Evolutionary conservation across 345 rosid genomes (phyloP).

Genomic region (Microcos paniculata): DNA sequence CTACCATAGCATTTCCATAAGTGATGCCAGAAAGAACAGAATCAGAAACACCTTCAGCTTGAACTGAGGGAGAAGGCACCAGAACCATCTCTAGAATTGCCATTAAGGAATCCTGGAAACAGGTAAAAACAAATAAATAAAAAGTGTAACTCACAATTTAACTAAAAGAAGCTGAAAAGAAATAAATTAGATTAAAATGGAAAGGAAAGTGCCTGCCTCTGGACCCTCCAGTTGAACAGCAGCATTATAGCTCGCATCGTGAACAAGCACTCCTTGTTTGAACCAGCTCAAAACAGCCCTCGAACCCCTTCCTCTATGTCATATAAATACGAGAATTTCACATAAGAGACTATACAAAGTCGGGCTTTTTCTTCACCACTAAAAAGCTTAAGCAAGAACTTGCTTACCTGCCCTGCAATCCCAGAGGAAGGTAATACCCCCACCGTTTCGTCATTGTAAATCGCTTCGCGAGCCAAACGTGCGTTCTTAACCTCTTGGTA

Average conservation of each 20-base stretch:
- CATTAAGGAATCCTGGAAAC: slow-evolving; percentile 58
- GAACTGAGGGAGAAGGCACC: slow-evolving; percentile 52
- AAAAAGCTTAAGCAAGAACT: background rate
- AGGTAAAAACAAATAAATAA: background rate
- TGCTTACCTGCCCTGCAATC: slow-evolving; percentile 78
- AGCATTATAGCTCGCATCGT: slow-evolving; percentile 70
- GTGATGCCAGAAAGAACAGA: slow-evolving; percentile 57
- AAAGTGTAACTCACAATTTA: background rate
- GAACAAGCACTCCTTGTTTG: slow-evolving; percentile 63
- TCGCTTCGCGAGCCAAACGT: slow-evolving; percentile 92
- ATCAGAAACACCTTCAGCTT: slow-evolving; percentile 31
- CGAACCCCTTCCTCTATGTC: slow-evolving; percentile 79
- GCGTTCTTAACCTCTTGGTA: slow-evolving; percentile 86
- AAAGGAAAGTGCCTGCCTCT: slow-evolving; percentile 53
- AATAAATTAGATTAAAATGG: background rate
- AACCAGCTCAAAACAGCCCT: slow-evolving; percentile 80
- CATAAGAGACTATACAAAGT: background rate
- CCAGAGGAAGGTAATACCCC: slow-evolving; percentile 87
- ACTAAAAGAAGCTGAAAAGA: background rate
- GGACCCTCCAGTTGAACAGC: slow-evolving; percentile 74
- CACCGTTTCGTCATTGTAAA: slow-evolving; percentile 80
- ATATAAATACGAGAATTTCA: slow-evolving; percentile 17
- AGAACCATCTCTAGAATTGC: slow-evolving; percentile 53
- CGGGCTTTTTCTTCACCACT: background rate
- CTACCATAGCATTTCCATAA: slow-evolving; percentile 73